A percentile compares a stretch with the other conserved stretches of the same genome.
These are phyloP conservation scores for Linnemannia zychae DNA, from an alignment of 192 early-diverging fungal species.

Conservation along the genomic window DNA sequence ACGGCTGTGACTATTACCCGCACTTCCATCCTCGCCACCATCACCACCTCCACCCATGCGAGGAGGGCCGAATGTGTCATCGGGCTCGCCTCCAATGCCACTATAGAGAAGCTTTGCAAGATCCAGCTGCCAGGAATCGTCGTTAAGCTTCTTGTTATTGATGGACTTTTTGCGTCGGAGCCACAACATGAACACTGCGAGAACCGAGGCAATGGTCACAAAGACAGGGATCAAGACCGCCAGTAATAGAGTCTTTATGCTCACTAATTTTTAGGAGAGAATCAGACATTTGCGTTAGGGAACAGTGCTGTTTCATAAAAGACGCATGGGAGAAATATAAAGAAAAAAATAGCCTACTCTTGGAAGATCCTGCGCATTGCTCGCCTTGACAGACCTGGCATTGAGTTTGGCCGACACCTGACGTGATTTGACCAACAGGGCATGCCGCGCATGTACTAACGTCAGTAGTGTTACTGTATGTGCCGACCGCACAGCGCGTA, in stretches of 20 bases:
- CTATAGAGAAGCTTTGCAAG: constrained; percentile 37
- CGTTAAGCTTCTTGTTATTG: constrained; percentile 36
- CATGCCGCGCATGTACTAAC: constrained; percentile 11
- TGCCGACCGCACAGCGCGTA: constrained; percentile 16
- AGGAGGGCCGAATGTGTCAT: constrained; percentile 11
- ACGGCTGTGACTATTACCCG: neutral
- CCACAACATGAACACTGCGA: constrained; percentile 9
- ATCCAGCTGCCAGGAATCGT: constrained; percentile 57
- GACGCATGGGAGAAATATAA: neutral
- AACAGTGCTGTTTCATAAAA: too few species aligned
- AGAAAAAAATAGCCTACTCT: constrained; percentile 8
- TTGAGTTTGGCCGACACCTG: constrained; percentile 24
- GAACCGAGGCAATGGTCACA: neutral
- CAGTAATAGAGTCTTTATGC: constrained; percentile 7
- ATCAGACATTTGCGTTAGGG: neutral
- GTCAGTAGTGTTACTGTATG: constrained; percentile 28
- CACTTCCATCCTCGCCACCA: neutral
- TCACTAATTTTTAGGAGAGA: constrained; percentile 1
- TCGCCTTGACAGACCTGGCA: constrained; percentile 25
- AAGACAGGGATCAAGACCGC: constrained; percentile 28
- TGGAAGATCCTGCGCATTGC: constrained; percentile 5
- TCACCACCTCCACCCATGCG: constrained; percentile 11
- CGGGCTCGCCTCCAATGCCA: constrained; percentile 33
- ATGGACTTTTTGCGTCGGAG: constrained; percentile 20
- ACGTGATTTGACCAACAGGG: constrained; percentile 15